Base-by-base conservation (phyloP, 2,329 filamentous ascomycete genomes). In the Tolypocladium pustulatum region DNA sequence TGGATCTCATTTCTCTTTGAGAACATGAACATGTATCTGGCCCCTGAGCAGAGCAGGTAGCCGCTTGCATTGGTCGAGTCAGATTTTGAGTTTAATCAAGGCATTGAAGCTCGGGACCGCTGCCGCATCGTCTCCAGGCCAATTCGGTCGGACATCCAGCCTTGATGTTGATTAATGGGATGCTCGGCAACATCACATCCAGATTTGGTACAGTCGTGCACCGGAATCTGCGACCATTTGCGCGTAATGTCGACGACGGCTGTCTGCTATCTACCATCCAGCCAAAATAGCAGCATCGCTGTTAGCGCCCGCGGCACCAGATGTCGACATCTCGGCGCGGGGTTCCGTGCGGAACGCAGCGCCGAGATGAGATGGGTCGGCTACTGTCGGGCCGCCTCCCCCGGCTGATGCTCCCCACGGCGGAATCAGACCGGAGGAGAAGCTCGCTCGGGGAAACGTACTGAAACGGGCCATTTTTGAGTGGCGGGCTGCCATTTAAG, bases 301-400 rank as follows among this genome's bases (percentile, higher is more conserved):
- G 54, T 55, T 41, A 55, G 25, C 4, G 13, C 8, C 3, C 15
- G n/a, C 4, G 5, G 7, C 25, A 25, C 8, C n/a, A 5, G 25
- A 10, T 17, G 25, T 20, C 7, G 17, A 8, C 40, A 10, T 12
- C 40, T 12, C n/a, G n/a, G 40, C 15, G 46, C 46, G 52, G 34
- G 54, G 51, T 55, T 57, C 49, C 30, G 20, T 55, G 64, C 67
- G 66, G 67, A 69, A 68, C 61, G 49, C 27, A 55, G 49, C 60
- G 59, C 60, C 60, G 51, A 55, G 62, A 59, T 53, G 51, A 55
- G 62, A 59, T 53, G 59, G 51, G 43, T 53, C 67, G 67, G 67
- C 62, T 69, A 69, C 65, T 64, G 58, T 68, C 67, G 67, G 67
- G 64, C 63, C 64, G 66, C 62, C 54, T 25, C 56, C 55, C 55